A percentile compares a stretch with the other conserved stretches of the same genome.
Conservation (phyloP, 148 eudicot species). For the Talinum fruticosum region DNA sequence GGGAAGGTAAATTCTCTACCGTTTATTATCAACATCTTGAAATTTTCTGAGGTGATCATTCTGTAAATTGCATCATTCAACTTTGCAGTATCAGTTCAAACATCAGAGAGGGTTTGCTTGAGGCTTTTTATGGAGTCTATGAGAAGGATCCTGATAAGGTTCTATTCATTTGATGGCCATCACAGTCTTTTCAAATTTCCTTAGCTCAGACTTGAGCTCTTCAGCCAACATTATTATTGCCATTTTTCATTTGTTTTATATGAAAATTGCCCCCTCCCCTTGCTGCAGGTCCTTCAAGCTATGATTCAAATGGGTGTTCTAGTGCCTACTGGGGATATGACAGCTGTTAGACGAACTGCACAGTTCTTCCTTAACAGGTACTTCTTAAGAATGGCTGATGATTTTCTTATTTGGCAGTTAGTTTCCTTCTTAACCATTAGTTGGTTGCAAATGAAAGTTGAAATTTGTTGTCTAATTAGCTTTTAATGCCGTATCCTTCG, state of each 20-base stretch:
- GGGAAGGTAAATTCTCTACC: constrained; percentile 63
- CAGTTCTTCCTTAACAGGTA: constrained; percentile 92
- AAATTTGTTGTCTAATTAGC: background rate
- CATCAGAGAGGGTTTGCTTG: constrained; percentile 90
- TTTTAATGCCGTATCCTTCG: background rate
- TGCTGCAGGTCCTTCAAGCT: constrained; percentile 83
- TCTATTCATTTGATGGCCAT: background rate
- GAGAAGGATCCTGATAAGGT: constrained; percentile 97
- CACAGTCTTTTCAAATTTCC: constrained; percentile 16
- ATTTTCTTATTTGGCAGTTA: background rate
- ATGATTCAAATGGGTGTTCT: constrained; percentile 98
- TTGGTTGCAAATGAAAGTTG: background rate
- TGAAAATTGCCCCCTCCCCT: constrained; percentile 8
- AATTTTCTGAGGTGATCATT: constrained; percentile 11
- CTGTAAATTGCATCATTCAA: constrained; percentile 11
- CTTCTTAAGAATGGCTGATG: background rate
- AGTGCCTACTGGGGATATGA: constrained; percentile 97
- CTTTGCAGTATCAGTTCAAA: constrained; percentile 86
- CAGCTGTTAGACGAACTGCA: constrained; percentile 96
- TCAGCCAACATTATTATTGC: background rate
- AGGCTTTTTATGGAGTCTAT: constrained; percentile 91
- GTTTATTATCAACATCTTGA: background rate
- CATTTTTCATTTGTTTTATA: background rate
- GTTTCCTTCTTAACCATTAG: background rate
- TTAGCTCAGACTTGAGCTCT: constrained; percentile 4